These are phyloP conservation scores for Dimocarpus longan DNA, from an alignment of 345 rosid genomes.

Conservation along the genomic window DNA sequence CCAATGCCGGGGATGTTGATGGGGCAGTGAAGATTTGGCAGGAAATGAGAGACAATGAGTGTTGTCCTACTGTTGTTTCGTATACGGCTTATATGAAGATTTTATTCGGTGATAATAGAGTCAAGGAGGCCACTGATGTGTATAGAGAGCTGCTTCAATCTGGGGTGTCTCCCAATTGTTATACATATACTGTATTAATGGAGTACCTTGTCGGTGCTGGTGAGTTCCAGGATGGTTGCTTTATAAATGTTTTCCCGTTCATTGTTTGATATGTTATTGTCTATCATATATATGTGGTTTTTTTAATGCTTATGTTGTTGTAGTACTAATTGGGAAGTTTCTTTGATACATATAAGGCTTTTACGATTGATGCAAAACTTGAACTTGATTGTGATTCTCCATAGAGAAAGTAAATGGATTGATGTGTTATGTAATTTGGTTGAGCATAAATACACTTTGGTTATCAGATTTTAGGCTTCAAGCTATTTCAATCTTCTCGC, in stretches of 20 bases:
- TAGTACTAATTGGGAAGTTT: background rate
- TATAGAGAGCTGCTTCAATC: slow-evolving; percentile 71
- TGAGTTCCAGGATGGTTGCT: slow-evolving; percentile 23
- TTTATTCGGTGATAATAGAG: slow-evolving; percentile 56
- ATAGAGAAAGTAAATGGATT: background rate
- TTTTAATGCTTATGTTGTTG: background rate
- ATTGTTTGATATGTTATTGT: slow-evolving; percentile 45
- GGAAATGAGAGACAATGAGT: slow-evolving; percentile 62
- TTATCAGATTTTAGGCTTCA: background rate
- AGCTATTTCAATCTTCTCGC: background rate
- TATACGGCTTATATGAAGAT: slow-evolving; percentile 88
- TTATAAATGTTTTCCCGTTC: slow-evolving; percentile 19
- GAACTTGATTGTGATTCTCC: slow-evolving; percentile 7
- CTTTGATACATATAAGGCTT: background rate
- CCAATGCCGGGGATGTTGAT: slow-evolving; percentile 62
- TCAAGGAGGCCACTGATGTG: slow-evolving; percentile 63
- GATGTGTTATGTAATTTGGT: background rate
- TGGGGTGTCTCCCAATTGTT: slow-evolving; percentile 68
- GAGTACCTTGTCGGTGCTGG: slow-evolving; percentile 67
- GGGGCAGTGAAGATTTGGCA: slow-evolving; percentile 67
- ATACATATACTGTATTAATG: slow-evolving; percentile 84
- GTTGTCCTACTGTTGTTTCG: slow-evolving; percentile 65
- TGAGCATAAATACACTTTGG: background rate
- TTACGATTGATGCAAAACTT: background rate
- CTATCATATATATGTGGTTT: background rate